Evolutionary conservation across 805 yeast genomes (phyloP), one percentile per base, ranked within the genome.

Genomic region (Suhomyces sp.): DNA sequence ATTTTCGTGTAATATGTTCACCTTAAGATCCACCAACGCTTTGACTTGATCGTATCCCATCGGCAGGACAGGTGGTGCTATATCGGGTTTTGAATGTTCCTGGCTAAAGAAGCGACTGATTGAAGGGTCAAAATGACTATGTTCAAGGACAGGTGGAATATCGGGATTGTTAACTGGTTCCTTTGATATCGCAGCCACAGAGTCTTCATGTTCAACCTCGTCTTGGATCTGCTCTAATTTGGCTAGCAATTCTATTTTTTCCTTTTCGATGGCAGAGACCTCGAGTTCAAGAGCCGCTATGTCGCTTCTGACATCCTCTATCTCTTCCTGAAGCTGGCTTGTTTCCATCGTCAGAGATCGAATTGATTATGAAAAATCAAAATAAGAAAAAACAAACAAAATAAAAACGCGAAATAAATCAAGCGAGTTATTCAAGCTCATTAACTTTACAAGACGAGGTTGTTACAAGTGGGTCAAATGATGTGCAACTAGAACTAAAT

Each of bases 1-100:
- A 55, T 79, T 80, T 53, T 81, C 86, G 44, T 70, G 58, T 43
- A 73, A 63, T 37, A 78, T 72, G 44, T 67, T 67, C 10, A 71
- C 71, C 27, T 61, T 55, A 29, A 60, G 20, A 24, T 62, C 62
- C 6, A 55, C 52, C 29, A 49, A 22, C 8, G 43, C 52, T 29
- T 49, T 35, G 20, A 43, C 43, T 15, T 35, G 43, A 10, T 17
- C 41, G 22, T 17, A n/a, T 37, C 12, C n/a, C 13, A 37, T 37
- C 3, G 13, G 21, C 1, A 4, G 15, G 15, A 6, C 7, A 6
- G 35, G 17, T n/a, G 35, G 17, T n/a, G 9, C 3, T 37, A 17
- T 10, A n/a, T 21, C 9, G 6, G 41, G n/a, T 2, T 37, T 37
- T 1, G 41, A 19, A 37, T 17, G n/a, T 2, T 31, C 35, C 9